phyloP scores from a whole-genome alignment of 2,329 filamentous ascomycete genomes.

The Fusarium sp. region DNA sequence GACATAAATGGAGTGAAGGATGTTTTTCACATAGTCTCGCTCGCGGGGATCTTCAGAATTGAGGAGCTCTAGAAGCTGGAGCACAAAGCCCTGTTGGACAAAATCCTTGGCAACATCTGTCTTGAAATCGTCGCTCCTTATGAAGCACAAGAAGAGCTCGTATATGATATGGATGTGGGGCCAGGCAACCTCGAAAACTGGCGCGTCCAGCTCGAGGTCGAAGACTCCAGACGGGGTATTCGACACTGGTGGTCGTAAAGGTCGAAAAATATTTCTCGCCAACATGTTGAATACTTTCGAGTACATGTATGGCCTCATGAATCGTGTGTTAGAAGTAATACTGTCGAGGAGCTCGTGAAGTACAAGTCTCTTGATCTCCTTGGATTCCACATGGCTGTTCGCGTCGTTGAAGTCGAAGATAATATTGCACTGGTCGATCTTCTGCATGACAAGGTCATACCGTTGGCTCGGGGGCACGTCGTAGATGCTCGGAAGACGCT shows the following conservation, averaged over 20 bases:
- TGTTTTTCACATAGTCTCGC: slow-evolving; percentile 97
- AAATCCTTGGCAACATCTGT: slow-evolving; percentile 99
- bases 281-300: slow-evolving; percentile 99
- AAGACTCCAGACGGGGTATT: slow-evolving; percentile 98
- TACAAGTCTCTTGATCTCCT: slow-evolving; percentile 97
- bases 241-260: slow-evolving; percentile 89
- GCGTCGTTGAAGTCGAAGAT: slow-evolving; percentile 99
- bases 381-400: slow-evolving; percentile 98
- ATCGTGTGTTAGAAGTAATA: slow-evolving; percentile 97
- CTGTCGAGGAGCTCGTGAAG: slow-evolving; percentile 97
- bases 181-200: slow-evolving; percentile 97
- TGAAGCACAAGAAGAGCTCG: slow-evolving; percentile 98
- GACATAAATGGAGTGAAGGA: slow-evolving; percentile 96
- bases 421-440: slow-evolving; percentile 99
- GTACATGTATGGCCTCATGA: slow-evolving; percentile 99
- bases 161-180: slow-evolving; percentile 99
- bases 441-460: slow-evolving; percentile 99
- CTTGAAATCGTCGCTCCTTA: slow-evolving; percentile 99
- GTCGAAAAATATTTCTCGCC: slow-evolving; percentile 96
- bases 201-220: slow-evolving; percentile 98
- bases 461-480: slow-evolving; percentile 95
- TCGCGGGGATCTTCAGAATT: slow-evolving; percentile 98
- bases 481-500: slow-evolving; percentile 97
- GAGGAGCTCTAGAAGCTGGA: slow-evolving; percentile 96
- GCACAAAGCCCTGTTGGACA: slow-evolving; percentile 97